A percentile compares a stretch with the other conserved stretches of the same genome.
Conservation (phyloP, 441 rosid species). For the Populus tomentosa region DNA sequence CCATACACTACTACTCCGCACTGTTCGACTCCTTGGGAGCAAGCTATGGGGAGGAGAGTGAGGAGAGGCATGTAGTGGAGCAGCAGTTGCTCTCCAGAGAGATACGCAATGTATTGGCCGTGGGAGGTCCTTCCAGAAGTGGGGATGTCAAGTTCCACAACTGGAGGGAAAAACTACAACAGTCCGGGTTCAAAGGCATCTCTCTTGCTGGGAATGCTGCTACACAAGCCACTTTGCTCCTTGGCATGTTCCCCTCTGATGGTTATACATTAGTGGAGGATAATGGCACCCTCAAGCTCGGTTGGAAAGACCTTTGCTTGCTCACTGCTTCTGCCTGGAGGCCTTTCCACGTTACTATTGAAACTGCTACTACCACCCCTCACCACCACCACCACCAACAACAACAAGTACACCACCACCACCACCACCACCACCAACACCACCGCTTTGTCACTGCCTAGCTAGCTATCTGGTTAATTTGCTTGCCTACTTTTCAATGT, state of each 20-base stretch:
- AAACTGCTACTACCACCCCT: neutral
- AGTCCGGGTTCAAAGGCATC: slow-evolving; percentile 71
- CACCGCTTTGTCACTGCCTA: slow-evolving; percentile 16
- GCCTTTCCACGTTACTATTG: slow-evolving; percentile 34
- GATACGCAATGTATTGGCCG: slow-evolving; percentile 77
- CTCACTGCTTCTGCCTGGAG: slow-evolving; percentile 99
- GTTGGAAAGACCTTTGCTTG: slow-evolving; percentile 97
- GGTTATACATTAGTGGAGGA: slow-evolving; percentile 98
- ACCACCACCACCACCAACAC: neutral
- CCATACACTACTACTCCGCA: slow-evolving; percentile 96
- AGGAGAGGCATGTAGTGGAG: slow-evolving; percentile 93
- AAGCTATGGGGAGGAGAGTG: slow-evolving; percentile 91
- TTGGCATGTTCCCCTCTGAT: slow-evolving; percentile 92
- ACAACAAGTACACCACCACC: no score
- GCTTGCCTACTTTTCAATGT: neutral
- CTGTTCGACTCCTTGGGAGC: slow-evolving; percentile 91
- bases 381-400: neutral
- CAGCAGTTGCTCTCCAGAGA: slow-evolving; percentile 89
- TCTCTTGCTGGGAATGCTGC: slow-evolving; percentile 92
- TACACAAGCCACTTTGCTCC: slow-evolving; percentile 79
- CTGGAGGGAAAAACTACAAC: slow-evolving; percentile 91
- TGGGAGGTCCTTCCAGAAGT: slow-evolving; percentile 74
- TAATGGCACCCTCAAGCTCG: slow-evolving; percentile 83
- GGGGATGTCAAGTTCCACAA: slow-evolving; percentile 66
- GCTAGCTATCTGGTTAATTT: neutral